Base-by-base conservation (phyloP, 1,284 basidiomycete genomes). In the Chondrostereum purpureum region DNA sequence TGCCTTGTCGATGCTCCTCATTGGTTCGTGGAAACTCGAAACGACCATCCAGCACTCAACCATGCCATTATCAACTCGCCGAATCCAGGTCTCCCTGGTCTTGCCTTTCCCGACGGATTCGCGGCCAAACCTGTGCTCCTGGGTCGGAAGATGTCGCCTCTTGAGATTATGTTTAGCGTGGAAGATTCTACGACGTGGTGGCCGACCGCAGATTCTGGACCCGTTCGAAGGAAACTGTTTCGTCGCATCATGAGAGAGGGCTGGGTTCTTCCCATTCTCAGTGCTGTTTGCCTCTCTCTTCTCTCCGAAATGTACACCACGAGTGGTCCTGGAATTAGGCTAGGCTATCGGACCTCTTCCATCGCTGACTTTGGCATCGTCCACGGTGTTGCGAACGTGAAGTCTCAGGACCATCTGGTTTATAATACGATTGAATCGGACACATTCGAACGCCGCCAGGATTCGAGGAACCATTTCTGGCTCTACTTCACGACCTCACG, bases 401-500 rank as follows among this genome's bases (percentile, higher is more conserved):
- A 50, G 23, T 22, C 31, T 5, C 58, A 64, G 44, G 68, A 71
- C 46, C 56, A 52, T 38, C 55, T 73, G 8, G 62, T 58, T 0
- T 73, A 68, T 51, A 54, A 56, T 22, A 49, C 58, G 39, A 33
- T 56, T 10, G 45, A 51, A 2, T 31, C 19, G 3, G 21, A 36
- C 13, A 10, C 13, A 3, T 13, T n/a, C 39, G 54, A 57, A 10
- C 42, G 53, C 1, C 65, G 66, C 2, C 65, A 70, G 39, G 64
- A 71, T 51, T 69, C 70, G 0, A 47, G 65, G 18, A 62, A 70
- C 13, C 70, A 73, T 49, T 70, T 68, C 51, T 72, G 69, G 68
- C 56, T 73, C 4, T 75, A 72, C 50, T 73, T 73, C 59, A 67
- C 55, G 3, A 72, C 69, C 3, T 42, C 66, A 11, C 50, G 57